A percentile compares a stretch with the other conserved stretches of the same genome.
phyloP scores from a whole-genome alignment of 768 basidiomycete genomes.

The Lactarius sanguifluus region DNA sequence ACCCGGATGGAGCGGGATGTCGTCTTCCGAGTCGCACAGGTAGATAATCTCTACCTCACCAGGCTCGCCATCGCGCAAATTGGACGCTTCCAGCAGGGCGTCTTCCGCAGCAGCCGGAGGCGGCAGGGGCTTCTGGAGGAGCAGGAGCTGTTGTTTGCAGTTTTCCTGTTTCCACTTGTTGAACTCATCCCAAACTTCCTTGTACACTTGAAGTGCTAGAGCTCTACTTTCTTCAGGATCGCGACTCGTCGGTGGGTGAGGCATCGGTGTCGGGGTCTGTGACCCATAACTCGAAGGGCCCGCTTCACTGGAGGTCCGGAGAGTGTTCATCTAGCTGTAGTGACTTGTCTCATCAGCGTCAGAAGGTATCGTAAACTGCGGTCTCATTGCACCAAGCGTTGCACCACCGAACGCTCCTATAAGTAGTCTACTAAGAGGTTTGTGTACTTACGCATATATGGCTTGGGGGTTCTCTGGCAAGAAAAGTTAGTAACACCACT shows the following conservation, averaged over 20 bases:
- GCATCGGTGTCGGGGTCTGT: not conserved
- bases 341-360: not conserved
- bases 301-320: not conserved
- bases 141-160: slow-evolving; percentile 24
- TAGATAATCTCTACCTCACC: slow-evolving; percentile 13
- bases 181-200: slow-evolving; percentile 34
- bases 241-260: not conserved
- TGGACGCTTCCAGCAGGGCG: not conserved
- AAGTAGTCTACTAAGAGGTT: not conserved
- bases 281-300: not conserved
- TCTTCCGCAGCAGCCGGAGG: slow-evolving; percentile 10
- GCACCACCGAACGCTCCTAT: not conserved
- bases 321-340: slow-evolving; percentile 1
- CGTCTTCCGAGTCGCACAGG: slow-evolving; percentile 19
- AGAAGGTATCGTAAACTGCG: not conserved
- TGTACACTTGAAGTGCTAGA: slow-evolving; percentile 26
- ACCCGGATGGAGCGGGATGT: slow-evolving; percentile 12
- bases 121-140: slow-evolving; percentile 23
- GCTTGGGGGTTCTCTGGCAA: not conserved
- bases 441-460: slow-evolving; percentile 2
- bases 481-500: not conserved
- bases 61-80: not conserved
- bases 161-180: slow-evolving; percentile 32
- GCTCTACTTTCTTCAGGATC: not conserved
- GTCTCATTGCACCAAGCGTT: not conserved